Evolutionary conservation across 225 moss, liverwort and hornwort species (phyloP), one percentile per base, ranked within the genome.

Genomic region (Antitrichia curtipendula): DNA sequence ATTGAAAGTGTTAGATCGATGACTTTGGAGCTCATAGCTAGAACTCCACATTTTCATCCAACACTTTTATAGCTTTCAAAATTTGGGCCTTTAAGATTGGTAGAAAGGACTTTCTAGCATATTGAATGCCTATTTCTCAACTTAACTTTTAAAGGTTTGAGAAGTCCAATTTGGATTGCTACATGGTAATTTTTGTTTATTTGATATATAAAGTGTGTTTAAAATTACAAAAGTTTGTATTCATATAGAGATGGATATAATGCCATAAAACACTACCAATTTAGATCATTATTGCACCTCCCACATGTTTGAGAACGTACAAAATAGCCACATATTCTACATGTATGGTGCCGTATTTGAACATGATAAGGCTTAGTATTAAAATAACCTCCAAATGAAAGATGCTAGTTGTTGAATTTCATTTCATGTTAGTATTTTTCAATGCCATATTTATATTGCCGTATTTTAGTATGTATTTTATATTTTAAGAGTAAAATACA

Each of bases 171-270:
- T n/a, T 12, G n/a, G n/a, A 5, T 66, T 66, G 22, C 21, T n/a
- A 21, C 11, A n/a, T n/a, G 20, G 3, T 19, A 0, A 4, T 65
- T n/a, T n/a, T n/a, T 21, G n/a, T 21, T 12, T 7, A n/a, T n/a
- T 22, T 66, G 12, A n/a, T 4, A n/a, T 4, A 68, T n/a, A 38
- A 68, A 12, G 13, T 22, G 6, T 12, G 0, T 22, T n/a, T n/a
- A n/a, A n/a, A 65, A 4, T 20, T n/a, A 20, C 20, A 65, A 65
- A n/a, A n/a, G 4, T n/a, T 61, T 65, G 10, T 21, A 66, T n/a
- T n/a, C 1, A 22, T 7, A 1, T 14, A n/a, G 7, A n/a, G 12
- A 3, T 1, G 5, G 6, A 38, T 38, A 4, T 66, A n/a, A 22
- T n/a, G 21, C 22, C 2, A 20, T 11, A 1, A 20, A 6, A 11